Percentiles rank a stretch among this genome's conserved stretches.
Conservation (phyloP, 345 rosid genomes). For the Brassica incana region DNA sequence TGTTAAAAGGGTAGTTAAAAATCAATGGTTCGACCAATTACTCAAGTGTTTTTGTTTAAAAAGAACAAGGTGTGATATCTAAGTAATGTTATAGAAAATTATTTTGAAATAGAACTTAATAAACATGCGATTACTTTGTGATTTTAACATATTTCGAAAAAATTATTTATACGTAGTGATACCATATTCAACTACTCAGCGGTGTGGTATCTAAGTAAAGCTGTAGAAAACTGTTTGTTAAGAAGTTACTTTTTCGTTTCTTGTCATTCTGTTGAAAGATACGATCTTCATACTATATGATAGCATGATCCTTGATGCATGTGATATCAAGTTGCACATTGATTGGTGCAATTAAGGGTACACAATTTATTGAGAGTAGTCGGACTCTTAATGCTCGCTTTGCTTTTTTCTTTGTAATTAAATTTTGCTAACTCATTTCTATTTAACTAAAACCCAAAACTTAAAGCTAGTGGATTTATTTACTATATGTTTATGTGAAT, state of each 20-base stretch:
- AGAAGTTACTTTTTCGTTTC: neutral
- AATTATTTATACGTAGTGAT: neutral
- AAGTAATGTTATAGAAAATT: neutral
- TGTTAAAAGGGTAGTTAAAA: neutral
- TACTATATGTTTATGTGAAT: neutral
- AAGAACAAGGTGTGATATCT: neutral
- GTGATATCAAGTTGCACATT: conserved; percentile 38
- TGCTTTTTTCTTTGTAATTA: conserved; percentile 9
- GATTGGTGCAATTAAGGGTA: conserved; percentile 33
- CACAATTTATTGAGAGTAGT: conserved; percentile 26
- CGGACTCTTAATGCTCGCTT: conserved; percentile 26
- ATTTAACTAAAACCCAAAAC: neutral
- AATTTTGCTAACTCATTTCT: neutral
- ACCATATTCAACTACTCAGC: neutral
- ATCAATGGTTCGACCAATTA: neutral
- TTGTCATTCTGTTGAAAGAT: conserved; percentile 19
- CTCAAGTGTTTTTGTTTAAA: neutral
- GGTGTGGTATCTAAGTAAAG: neutral
- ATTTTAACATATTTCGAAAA: neutral
- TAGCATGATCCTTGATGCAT: conserved; percentile 35
- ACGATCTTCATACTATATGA: conserved; percentile 24
- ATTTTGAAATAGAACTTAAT: neutral
- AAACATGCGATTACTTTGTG: neutral
- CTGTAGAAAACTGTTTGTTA: neutral
- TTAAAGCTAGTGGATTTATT: neutral